These are phyloP conservation scores for Dryadomyces quercivorus DNA, from an alignment of 2,329 filamentous ascomycete genomes.

Conservation along the genomic window DNA sequence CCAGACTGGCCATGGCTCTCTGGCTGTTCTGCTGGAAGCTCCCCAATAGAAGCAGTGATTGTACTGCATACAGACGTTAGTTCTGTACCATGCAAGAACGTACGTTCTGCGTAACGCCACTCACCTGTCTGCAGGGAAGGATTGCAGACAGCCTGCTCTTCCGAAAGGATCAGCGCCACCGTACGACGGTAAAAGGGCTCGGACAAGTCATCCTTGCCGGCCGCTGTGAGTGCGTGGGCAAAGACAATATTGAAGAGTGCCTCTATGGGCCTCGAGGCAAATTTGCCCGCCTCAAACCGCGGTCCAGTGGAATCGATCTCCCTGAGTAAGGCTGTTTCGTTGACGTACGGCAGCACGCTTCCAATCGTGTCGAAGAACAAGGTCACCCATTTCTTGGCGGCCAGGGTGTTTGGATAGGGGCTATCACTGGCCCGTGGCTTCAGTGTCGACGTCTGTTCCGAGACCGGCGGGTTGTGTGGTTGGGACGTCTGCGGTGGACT, in stretches of 20 bases:
- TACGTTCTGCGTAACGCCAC: not conserved
- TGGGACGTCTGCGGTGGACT: not conserved
- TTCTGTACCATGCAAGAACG: too few relatives aligned
- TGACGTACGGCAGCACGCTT: conserved; percentile 16
- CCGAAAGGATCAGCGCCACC: conserved; percentile 14
- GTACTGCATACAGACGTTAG: conserved; percentile 12
- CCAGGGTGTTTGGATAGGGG: conserved; percentile 10
- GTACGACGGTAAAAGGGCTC: conserved; percentile 18
- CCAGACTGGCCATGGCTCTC: conserved; percentile 20
- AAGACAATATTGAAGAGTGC: conserved; percentile 18
- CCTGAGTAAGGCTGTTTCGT: conserved; percentile 12
- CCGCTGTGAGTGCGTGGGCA: conserved; percentile 16
- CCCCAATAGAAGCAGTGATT: conserved; percentile 19
- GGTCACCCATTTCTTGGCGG: conserved; percentile 13
- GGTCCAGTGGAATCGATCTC: conserved; percentile 10
- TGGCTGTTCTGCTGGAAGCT: conserved; percentile 24
- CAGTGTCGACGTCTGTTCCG: not conserved
- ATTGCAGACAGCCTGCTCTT: conserved; percentile 15
- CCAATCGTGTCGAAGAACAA: conserved; percentile 19
- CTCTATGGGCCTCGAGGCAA: conserved; percentile 2
- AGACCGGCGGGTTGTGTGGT: not conserved
- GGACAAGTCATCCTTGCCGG: conserved; percentile 9
- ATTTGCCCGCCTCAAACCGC: not conserved
- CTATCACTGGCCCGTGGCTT: not conserved
- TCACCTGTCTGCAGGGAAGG: conserved; percentile 5